Conservation (phyloP, 768 basidiomycete genomes). For the Trichaptum fuscoviolaceum region DNA sequence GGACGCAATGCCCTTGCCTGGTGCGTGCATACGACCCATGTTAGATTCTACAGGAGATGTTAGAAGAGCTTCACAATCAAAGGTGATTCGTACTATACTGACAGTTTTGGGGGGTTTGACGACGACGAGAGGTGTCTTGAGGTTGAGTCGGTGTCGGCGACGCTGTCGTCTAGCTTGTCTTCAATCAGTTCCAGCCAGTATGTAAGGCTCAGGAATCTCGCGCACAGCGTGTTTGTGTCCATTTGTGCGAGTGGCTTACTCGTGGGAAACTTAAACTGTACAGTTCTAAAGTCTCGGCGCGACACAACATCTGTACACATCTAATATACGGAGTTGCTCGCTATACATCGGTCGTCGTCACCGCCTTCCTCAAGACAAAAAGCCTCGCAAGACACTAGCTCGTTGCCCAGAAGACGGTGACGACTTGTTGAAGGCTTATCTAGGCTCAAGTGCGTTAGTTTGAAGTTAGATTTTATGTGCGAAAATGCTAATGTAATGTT, state of each 20-base stretch:
- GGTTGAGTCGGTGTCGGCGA: slow-evolving; percentile 29
- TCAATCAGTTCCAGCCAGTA: background rate
- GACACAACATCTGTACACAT: background rate
- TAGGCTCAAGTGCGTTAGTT: background rate
- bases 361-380: slow-evolving; percentile 22
- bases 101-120: slow-evolving; percentile 29
- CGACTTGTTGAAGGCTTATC: background rate
- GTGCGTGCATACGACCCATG: slow-evolving; percentile 99
- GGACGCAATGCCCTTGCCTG: slow-evolving; percentile 95
- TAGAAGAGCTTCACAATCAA: slow-evolving; percentile 2
- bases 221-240: background rate
- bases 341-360: background rate
- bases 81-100: slow-evolving; percentile 12
- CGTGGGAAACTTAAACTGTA: slow-evolving; percentile 36
- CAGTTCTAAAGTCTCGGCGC: slow-evolving; percentile 38
- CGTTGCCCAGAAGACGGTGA: slow-evolving; percentile 1
- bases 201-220: background rate
- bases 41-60: slow-evolving; percentile 22
- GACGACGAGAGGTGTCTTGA: slow-evolving; percentile 36
- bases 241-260: slow-evolving; percentile 38
- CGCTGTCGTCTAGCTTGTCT: background rate
- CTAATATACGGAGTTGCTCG: background rate
- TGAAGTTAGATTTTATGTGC: background rate
- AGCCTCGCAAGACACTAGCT: slow-evolving; percentile 18
- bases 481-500: background rate